These are phyloP conservation scores for Neurospora sp. DNA, from an alignment of 495 filamentous ascomycete species.

Conservation along the genomic window DNA sequence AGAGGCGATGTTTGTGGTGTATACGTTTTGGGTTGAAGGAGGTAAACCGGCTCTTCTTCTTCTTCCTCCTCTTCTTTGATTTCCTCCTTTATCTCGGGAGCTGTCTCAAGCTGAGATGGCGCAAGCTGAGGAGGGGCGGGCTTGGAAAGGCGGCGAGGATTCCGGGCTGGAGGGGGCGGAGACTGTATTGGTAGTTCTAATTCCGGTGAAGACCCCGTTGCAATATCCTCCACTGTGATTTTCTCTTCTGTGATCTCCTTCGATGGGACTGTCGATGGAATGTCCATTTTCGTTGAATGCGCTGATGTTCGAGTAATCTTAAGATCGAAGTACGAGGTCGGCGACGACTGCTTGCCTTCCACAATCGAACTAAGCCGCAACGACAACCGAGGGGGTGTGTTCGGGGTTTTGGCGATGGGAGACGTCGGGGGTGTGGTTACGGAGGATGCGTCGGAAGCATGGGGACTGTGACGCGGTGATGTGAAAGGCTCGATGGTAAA, in stretches of 20 bases:
- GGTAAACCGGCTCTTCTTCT: conserved; percentile 30
- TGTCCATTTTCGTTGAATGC: background rate
- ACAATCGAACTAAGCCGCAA: conserved; percentile 21
- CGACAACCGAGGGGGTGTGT: conserved; percentile 22
- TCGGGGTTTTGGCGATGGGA: conserved; percentile 14
- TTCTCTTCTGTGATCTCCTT: background rate
- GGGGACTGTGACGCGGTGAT: conserved; percentile 19
- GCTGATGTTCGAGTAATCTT: background rate
- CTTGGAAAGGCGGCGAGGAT: conserved; percentile 21
- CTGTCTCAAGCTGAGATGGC: conserved; percentile 5
- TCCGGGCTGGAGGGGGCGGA: conserved; percentile 16
- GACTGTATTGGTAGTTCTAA: background rate
- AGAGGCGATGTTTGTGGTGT: conserved; percentile 39
- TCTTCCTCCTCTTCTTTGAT: conserved; percentile 11
- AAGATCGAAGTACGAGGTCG: conserved; percentile 12
- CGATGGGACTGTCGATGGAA: background rate
- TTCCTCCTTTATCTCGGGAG: conserved; percentile 1
- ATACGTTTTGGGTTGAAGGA: conserved; percentile 44
- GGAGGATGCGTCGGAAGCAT: conserved; percentile 17
- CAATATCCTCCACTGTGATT: background rate
- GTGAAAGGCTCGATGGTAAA: conserved; percentile 13
- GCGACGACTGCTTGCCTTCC: conserved; percentile 2
- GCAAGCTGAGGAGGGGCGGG: conserved; percentile 9
- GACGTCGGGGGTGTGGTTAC: conserved; percentile 16
- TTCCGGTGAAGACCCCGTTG: background rate